Percentiles rank a stretch among this genome's conserved stretches.
Evolutionary conservation across 805 yeast genomes (phyloP).

Genomic region (Yarrowia osloensis): DNA sequence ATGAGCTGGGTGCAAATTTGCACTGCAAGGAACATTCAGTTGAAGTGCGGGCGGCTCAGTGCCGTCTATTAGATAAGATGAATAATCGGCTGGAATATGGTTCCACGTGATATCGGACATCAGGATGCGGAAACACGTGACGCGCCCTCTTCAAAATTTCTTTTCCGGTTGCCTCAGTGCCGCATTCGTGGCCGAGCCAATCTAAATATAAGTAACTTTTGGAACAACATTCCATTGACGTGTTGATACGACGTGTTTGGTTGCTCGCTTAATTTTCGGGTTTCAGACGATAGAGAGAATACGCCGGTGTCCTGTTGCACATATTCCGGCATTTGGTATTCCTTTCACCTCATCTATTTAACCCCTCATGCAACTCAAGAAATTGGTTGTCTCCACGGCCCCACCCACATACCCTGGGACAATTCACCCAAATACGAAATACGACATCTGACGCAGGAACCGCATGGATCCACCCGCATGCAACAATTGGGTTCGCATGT

Average conservation of each 20-base stretch:
- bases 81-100: too few relatives aligned
- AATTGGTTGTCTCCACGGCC: not conserved
- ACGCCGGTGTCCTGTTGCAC: not conserved
- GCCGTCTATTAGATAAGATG: too few relatives aligned
- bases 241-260: slow-evolving; percentile 16
- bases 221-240: slow-evolving; percentile 6
- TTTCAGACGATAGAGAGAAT: not conserved
- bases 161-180: not conserved
- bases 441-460: slow-evolving; percentile 23
- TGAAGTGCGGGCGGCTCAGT: too few relatives aligned
- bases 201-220: not conserved
- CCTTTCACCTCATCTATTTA: too few relatives aligned
- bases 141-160: not conserved
- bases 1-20: too few relatives aligned
- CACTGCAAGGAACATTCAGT: too few relatives aligned
- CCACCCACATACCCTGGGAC: not conserved
- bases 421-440: not conserved
- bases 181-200: not conserved
- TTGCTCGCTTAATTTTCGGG: slow-evolving; percentile 5
- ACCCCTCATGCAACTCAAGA: not conserved
- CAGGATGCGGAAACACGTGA: not conserved
- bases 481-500: slow-evolving; percentile 6
- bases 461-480: slow-evolving; percentile 27
- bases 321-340: too few relatives aligned
- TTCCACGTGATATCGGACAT: not conserved